These are phyloP conservation scores for Fonsecaea pugnacius DNA, from an alignment of 2,329 filamentous ascomycete genomes.

Conservation along the genomic window DNA sequence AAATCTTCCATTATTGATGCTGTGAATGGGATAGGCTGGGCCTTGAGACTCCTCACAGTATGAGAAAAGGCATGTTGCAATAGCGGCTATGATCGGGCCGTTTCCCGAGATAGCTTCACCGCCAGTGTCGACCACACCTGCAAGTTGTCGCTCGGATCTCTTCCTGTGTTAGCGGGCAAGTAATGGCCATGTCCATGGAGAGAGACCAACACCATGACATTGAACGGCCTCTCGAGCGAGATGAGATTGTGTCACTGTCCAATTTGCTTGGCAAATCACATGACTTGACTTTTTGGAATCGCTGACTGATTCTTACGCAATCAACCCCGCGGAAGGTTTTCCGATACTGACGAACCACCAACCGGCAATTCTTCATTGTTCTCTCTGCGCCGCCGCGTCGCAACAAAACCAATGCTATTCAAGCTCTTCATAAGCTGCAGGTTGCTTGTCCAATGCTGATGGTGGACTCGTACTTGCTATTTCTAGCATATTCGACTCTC, in stretches of 20 bases:
- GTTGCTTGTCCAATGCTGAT: slow-evolving; percentile 4
- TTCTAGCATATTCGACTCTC: slow-evolving; percentile 30
- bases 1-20: background rate
- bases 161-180: background rate
- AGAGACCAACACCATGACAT: too few relatives aligned
- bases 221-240: background rate
- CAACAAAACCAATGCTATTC: slow-evolving; percentile 5
- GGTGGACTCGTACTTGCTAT: slow-evolving; percentile 8
- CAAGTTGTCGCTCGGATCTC: background rate
- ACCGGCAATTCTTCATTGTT: background rate
- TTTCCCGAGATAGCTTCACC: background rate
- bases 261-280: background rate
- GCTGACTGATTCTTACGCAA: slow-evolving; percentile 36
- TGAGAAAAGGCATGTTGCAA: background rate
- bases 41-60: background rate
- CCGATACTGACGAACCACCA: slow-evolving; percentile 1
- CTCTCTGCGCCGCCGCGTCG: background rate
- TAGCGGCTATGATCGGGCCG: background rate
- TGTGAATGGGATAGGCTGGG: background rate
- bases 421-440: slow-evolving; percentile 20
- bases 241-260: background rate
- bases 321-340: slow-evolving; percentile 19
- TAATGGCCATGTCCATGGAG: background rate
- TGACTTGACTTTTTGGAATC: background rate
- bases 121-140: background rate